phyloP scores from a whole-genome alignment of 2,329 filamentous ascomycete species.

The Colletotrichum horii region DNA sequence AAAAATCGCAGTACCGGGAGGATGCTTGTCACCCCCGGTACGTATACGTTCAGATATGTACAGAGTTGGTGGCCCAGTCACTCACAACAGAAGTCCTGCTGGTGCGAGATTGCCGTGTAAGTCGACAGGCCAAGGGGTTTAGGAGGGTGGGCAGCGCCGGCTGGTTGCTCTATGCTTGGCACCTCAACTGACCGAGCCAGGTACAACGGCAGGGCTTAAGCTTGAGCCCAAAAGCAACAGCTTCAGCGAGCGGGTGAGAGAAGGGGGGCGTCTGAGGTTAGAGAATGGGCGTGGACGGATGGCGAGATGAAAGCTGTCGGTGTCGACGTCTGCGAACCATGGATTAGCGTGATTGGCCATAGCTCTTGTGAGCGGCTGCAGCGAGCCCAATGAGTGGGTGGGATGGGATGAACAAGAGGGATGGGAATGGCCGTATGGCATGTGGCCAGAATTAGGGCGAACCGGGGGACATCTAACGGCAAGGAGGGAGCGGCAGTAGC shows the following conservation, averaged over 20 bases:
- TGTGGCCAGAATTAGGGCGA: constrained; percentile 17
- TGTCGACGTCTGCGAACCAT: constrained; percentile 16
- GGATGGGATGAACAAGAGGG: constrained; percentile 16
- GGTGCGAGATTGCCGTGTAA: not conserved
- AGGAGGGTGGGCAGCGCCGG: not conserved
- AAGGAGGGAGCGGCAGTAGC: constrained; percentile 20
- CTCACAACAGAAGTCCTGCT: not conserved
- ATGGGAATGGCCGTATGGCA: constrained; percentile 14
- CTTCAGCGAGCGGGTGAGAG: not conserved
- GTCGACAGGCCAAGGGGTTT: not conserved
- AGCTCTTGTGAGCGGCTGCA: constrained; percentile 16
- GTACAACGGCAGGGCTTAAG: not conserved
- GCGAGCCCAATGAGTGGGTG: constrained; percentile 16
- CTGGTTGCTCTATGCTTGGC: not conserved
- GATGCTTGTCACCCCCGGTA: not conserved
- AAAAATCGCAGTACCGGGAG: not conserved
- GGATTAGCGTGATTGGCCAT: constrained; percentile 24
- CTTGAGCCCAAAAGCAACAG: not conserved
- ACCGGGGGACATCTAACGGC: constrained; percentile 19
- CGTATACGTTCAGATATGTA: not conserved
- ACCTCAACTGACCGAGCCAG: not conserved
- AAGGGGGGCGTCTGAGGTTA: not conserved
- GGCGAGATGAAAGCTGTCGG: not conserved
- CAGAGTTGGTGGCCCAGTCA: not conserved
- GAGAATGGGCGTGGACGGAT: not conserved